Conservation (phyloP, 257 asterid genomes). For the Craterostigma plantagineum region DNA sequence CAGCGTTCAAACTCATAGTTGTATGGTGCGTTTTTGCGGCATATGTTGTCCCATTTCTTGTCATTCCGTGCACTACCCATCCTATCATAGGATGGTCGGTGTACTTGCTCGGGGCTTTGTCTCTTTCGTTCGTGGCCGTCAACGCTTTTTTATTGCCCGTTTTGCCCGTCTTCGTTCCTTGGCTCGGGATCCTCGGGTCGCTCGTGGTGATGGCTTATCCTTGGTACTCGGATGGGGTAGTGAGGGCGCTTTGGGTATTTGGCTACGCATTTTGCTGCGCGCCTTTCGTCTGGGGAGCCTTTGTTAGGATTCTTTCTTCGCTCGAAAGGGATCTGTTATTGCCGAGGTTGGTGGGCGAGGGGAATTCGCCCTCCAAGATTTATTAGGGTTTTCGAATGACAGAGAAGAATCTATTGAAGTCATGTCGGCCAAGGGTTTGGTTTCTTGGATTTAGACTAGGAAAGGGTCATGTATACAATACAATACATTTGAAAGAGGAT, state of each 20-base stretch:
- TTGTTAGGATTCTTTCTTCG: constrained; percentile 35
- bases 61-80: constrained; percentile 63
- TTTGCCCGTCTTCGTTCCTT: constrained; percentile 45
- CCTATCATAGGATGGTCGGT: constrained; percentile 74
- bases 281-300: constrained; percentile 37
- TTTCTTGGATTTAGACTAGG: no score
- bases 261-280: constrained; percentile 62
- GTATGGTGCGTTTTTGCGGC: constrained; percentile 58
- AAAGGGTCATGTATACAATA: no score
- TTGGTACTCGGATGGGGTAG: constrained; percentile 55
- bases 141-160: constrained; percentile 53
- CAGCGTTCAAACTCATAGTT: constrained; percentile 50
- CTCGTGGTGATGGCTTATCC: constrained; percentile 77
- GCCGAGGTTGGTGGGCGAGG: constrained; percentile 55
- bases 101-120: constrained; percentile 50
- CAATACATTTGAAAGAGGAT: no score
- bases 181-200: constrained; percentile 44
- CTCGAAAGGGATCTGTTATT: constrained; percentile 74
- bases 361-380: constrained; percentile 38
- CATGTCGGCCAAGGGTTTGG: no score
- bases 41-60: constrained; percentile 42
- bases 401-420: no score
- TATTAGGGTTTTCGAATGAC: no score
- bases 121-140: constrained; percentile 37
- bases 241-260: constrained; percentile 56